These are phyloP conservation scores for Ailanthus altissimus DNA, from an alignment of 345 rosid species.

Conservation along the genomic window DNA sequence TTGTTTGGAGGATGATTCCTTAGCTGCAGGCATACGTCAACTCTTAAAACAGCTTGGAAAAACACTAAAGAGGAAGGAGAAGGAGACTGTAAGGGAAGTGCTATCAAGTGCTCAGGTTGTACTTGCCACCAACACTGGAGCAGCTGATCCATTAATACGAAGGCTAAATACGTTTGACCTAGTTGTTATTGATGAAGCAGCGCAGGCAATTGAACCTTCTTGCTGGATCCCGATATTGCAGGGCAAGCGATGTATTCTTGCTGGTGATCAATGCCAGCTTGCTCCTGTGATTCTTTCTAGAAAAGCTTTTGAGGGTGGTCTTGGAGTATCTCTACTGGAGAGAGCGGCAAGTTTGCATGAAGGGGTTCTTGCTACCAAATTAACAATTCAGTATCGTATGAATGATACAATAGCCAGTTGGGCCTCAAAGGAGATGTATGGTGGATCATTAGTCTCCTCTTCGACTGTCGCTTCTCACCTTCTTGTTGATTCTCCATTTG, in stretches of 20 bases:
- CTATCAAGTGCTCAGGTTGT: constrained; percentile 85
- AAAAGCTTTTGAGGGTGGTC: constrained; percentile 88
- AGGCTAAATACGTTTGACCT: constrained; percentile 79
- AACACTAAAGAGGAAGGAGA: constrained; percentile 84
- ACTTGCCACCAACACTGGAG: constrained; percentile 91
- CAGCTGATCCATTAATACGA: constrained; percentile 87
- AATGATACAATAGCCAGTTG: constrained; percentile 92
- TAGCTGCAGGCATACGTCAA: constrained; percentile 96
- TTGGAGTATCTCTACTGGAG: constrained; percentile 84
- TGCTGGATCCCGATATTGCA: constrained; percentile 96
- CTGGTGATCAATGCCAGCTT: constrained; percentile 94
- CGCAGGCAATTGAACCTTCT: constrained; percentile 93
- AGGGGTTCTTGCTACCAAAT: constrained; percentile 64
- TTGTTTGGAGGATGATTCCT: constrained; percentile 85
- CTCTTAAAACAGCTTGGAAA: constrained; percentile 91
- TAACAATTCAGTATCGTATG: constrained; percentile 92
- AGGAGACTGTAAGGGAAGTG: constrained; percentile 80
- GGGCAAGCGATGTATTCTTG: constrained; percentile 86
- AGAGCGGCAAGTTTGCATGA: constrained; percentile 77
- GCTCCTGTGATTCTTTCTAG: constrained; percentile 91
- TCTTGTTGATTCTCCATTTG: constrained; percentile 86
- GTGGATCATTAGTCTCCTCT: constrained; percentile 76
- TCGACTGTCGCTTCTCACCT: constrained; percentile 74
- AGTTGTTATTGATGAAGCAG: constrained; percentile 96
- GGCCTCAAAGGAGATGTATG: constrained; percentile 99